Evolutionary conservation across 768 basidiomycete species (phyloP).

Genomic region (Tricholoma matsutake): DNA sequence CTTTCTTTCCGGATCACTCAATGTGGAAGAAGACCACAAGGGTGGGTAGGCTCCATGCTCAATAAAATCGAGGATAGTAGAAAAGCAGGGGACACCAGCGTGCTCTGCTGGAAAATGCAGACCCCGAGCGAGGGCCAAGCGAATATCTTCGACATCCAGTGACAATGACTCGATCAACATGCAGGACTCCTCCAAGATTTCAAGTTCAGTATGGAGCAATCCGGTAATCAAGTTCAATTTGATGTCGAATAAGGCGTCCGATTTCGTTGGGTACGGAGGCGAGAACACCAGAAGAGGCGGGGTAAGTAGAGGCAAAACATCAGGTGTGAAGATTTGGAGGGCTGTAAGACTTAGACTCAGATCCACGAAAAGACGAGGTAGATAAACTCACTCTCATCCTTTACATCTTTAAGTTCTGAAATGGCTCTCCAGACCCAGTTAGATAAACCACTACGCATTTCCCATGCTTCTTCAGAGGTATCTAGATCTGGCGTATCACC

Average conservation of each 20-base stretch:
- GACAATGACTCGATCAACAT: slow-evolving; percentile 74
- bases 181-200: slow-evolving; percentile 70
- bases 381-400: slow-evolving; percentile 57
- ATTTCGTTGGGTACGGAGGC: slow-evolving; percentile 44
- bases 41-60: slow-evolving; percentile 68
- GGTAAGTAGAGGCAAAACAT: slow-evolving; percentile 61
- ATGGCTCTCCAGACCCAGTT: slow-evolving; percentile 79
- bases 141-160: slow-evolving; percentile 75
- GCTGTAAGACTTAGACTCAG: slow-evolving; percentile 29
- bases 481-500: slow-evolving; percentile 23
- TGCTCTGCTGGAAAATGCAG: slow-evolving; percentile 57
- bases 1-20: slow-evolving; percentile 48
- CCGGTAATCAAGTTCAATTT: slow-evolving; percentile 39
- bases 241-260: slow-evolving; percentile 35
- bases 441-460: slow-evolving; percentile 57
- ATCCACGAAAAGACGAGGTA: not conserved
- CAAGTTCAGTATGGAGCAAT: slow-evolving; percentile 65
- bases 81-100: slow-evolving; percentile 54
- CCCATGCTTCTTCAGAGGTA: slow-evolving; percentile 55
- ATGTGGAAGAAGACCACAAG: slow-evolving; percentile 51
- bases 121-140: slow-evolving; percentile 67
- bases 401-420: slow-evolving; percentile 68
- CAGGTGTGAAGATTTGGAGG: slow-evolving; percentile 55
- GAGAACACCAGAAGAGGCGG: slow-evolving; percentile 57
- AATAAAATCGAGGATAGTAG: slow-evolving; percentile 67